phyloP scores from a whole-genome alignment of 352 stramenopile species.

The Phytopythium litorale region DNA sequence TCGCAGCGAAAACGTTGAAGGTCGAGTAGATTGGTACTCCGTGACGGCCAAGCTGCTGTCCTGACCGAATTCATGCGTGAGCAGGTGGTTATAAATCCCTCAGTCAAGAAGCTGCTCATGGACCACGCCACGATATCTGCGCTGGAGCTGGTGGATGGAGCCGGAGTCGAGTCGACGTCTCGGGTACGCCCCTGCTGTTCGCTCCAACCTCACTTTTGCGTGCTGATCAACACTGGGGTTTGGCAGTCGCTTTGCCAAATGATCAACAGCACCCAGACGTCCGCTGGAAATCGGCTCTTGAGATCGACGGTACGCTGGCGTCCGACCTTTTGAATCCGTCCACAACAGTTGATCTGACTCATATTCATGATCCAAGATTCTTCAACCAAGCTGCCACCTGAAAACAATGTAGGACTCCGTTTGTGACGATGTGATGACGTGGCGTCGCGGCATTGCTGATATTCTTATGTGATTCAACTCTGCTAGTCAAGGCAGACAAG shows the following conservation, averaged over 20 bases:
- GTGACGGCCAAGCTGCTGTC: background rate
- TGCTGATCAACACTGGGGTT: background rate
- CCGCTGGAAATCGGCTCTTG: conserved; percentile 66
- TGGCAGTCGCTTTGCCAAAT: conserved; percentile 69
- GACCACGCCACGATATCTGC: conserved; percentile 76
- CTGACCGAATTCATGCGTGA: background rate
- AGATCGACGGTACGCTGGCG: conserved; percentile 53
- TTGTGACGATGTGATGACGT: background rate
- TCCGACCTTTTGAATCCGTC: background rate
- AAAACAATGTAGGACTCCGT: conserved; percentile 64
- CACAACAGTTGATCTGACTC: background rate
- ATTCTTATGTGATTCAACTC: background rate
- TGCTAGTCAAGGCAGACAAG: conserved; percentile 55
- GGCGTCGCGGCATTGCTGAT: background rate
- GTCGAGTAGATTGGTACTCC: conserved; percentile 15
- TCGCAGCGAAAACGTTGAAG: conserved; percentile 82
- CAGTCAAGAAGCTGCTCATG: conserved; percentile 72
- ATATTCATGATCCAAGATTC: conserved; percentile 36
- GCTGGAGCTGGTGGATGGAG: conserved; percentile 64
- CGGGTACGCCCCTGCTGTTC: conserved; percentile 19
- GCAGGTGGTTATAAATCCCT: conserved; percentile 75
- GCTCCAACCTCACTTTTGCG: too few species aligned
- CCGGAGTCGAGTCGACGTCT: conserved; percentile 38
- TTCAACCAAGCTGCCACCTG: conserved; percentile 69
- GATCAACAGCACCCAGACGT: conserved; percentile 78